Base-by-base conservation (phyloP, 225 moss, liverwort and hornwort genomes). In the Straminergon stramineum region DNA sequence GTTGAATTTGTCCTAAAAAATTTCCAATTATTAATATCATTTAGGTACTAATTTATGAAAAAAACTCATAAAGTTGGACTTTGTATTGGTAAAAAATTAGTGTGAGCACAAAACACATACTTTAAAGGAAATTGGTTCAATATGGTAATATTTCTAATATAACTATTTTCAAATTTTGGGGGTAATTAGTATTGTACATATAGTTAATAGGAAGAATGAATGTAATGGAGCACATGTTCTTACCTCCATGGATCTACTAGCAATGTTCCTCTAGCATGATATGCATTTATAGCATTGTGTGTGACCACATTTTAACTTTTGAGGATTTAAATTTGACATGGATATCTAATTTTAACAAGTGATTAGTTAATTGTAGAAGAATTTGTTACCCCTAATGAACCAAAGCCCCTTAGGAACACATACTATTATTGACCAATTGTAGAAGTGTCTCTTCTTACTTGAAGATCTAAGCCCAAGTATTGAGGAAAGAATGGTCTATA, bases 221-320 rank as follows among this genome's bases (percentile, higher is more conserved):
- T 10, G 3, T 73, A 45, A 30, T 17, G 4, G 17, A 45, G 4
- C 17, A 45, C 75, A 48, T 75, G 74, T 28, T 74, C 17, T 45
- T 5, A 30, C 1, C 30, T 74, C 1, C 2, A 0, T 0, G 0
- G 4, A 74, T 30, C 17, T 45, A 10, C 6, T 28, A 45, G 17
- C 2, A 1, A 74, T 45, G 8, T 26, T 28, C 9, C 9, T 28
- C 43, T 74, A n/a, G n/a, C n/a, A 16, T 2, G 17, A 45, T 45
- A 0, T 45, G 45, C 10, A 28, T 73, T 73, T 74, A 45, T 28
- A 28, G 28, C 45, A 73, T 73, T 73, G 26, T 1, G 0, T 9
- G 1, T 9, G 5, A 43, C 3, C 6, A 10, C 17, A 28, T 28
- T 17, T 43, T 15, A 5, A 41, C 26, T 27, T 43, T 27, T 43